Percentiles rank a stretch among this genome's conserved stretches.
phyloP scores from a whole-genome alignment of 345 rosid genomes.

The Gossypium rotundifolium region DNA sequence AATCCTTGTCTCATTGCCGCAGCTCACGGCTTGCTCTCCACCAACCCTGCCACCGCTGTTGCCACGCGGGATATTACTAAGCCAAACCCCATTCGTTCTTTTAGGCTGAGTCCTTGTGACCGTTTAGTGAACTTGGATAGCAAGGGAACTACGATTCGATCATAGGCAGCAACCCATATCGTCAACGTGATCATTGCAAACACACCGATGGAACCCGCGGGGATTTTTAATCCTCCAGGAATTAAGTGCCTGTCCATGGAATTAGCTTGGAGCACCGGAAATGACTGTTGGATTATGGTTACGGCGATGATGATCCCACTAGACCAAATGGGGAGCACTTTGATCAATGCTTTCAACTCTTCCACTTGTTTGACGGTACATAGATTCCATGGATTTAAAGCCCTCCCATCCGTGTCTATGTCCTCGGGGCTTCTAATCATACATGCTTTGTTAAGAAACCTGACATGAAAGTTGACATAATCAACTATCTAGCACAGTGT shows the following conservation, averaged over 20 bases:
- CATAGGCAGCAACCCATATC: conserved; percentile 42
- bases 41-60: conserved; percentile 30
- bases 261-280: conserved; percentile 37
- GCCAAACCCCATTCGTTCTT: conserved; percentile 47
- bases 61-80: conserved; percentile 26
- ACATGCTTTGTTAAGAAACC: conserved; percentile 38
- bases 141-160: conserved; percentile 31
- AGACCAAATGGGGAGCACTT: conserved; percentile 52
- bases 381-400: conserved; percentile 33
- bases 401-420: conserved; percentile 28
- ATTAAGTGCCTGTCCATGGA: conserved; percentile 43
- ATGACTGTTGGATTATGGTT: conserved; percentile 39
- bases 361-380: conserved; percentile 54
- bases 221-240: conserved; percentile 20
- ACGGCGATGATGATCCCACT: conserved; percentile 34
- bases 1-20: conserved; percentile 27
- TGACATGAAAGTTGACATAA: not conserved
- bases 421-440: conserved; percentile 31
- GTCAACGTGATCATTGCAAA: conserved; percentile 33
- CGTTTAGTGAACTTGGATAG: conserved; percentile 24
- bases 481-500: not conserved
- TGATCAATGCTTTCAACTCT: conserved; percentile 47
- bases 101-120: conserved; percentile 27
- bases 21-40: conserved; percentile 33
- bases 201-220: conserved; percentile 34